Evolutionary conservation across 495 filamentous ascomycete species (phyloP).

Genomic region (Hypoxylon fuscum): DNA sequence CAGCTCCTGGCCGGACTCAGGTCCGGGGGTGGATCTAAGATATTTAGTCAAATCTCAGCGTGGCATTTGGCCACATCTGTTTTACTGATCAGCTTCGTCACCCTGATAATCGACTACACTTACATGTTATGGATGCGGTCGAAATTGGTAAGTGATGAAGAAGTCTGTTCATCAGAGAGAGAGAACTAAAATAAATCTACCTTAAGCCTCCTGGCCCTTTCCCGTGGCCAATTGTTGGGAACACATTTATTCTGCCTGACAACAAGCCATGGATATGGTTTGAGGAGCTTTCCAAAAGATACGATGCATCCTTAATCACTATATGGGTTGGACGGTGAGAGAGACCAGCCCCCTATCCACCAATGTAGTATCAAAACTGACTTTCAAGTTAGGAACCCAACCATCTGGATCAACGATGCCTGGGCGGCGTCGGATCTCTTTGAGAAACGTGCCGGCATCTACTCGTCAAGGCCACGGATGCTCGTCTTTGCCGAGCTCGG

Average conservation of each 20-base stretch:
- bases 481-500: slow-evolving; percentile 69
- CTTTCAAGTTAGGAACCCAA: slow-evolving; percentile 58
- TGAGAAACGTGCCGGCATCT: slow-evolving; percentile 66
- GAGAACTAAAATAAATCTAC: slow-evolving; percentile 17
- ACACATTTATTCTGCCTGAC: slow-evolving; percentile 66
- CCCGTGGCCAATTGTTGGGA: slow-evolving; percentile 60
- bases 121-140: slow-evolving; percentile 59
- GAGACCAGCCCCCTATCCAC: background rate
- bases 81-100: slow-evolving; percentile 41
- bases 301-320: slow-evolving; percentile 65
- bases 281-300: slow-evolving; percentile 63
- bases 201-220: slow-evolving; percentile 67
- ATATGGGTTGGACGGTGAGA: slow-evolving; percentile 67
- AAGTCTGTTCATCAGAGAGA: background rate
- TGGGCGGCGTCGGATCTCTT: slow-evolving; percentile 65
- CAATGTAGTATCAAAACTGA: background rate
- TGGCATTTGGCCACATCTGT: slow-evolving; percentile 34
- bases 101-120: slow-evolving; percentile 56
- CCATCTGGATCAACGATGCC: slow-evolving; percentile 72
- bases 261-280: slow-evolving; percentile 73
- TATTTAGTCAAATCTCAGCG: slow-evolving; percentile 24
- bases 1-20: slow-evolving; percentile 25
- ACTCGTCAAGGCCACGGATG: slow-evolving; percentile 63
- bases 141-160: slow-evolving; percentile 46
- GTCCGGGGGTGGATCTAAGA: slow-evolving; percentile 3